Evolutionary conservation across 176 grass and related monocot species (phyloP).

Genomic region (Triticum monococcum): DNA sequence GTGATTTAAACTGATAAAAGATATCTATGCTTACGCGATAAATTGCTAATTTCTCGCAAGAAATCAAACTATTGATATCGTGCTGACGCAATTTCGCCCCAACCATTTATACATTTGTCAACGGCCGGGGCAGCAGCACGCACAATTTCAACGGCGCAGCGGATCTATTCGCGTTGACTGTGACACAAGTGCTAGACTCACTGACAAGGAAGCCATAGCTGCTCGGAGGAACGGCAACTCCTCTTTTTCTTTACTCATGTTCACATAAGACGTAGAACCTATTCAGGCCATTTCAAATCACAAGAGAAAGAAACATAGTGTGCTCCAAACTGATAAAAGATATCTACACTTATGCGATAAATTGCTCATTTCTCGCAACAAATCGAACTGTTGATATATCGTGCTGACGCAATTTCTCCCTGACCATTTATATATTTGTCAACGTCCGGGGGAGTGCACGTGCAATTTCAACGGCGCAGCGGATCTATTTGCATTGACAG

Average conservation of each 20-base stretch:
- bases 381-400: background rate
- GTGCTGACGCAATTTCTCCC: background rate
- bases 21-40: background rate
- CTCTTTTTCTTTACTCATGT: slow-evolving; percentile 13
- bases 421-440: background rate
- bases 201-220: background rate
- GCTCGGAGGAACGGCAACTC: background rate
- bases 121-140: background rate
- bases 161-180: slow-evolving; percentile 10
- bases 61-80: slow-evolving; percentile 6
- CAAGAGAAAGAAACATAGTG: background rate
- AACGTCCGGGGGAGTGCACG: background rate
- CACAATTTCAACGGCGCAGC: background rate
- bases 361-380: slow-evolving; percentile 27
- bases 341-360: background rate
- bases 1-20: background rate
- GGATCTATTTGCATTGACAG: slow-evolving; percentile 14
- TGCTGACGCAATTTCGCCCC: background rate
- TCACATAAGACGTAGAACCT: background rate
- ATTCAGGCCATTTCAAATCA: background rate
- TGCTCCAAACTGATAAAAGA: background rate
- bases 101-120: background rate
- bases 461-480: background rate
- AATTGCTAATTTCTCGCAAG: slow-evolving; percentile 22
- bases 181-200: background rate